Percentiles rank a stretch among this genome's conserved stretches.
Conservation (phyloP, 768 basidiomycete species). For the Psilocybe sp. region DNA sequence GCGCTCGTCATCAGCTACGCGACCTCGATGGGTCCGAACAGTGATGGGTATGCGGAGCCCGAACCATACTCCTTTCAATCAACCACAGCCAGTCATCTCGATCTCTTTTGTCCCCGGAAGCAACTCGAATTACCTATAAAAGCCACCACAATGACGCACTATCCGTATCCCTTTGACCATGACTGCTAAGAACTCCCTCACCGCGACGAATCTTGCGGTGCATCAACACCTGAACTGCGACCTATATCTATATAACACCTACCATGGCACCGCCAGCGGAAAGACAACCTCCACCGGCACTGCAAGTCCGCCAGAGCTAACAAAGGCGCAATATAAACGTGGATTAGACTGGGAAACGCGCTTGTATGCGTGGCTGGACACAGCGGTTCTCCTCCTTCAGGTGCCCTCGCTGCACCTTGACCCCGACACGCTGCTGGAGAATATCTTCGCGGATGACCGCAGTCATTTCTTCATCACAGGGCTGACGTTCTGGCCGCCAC, state of each 20-base stretch:
- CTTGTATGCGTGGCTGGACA: slow-evolving; percentile 41
- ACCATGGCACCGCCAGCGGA: slow-evolving; percentile 21
- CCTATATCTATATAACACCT: slow-evolving; percentile 42
- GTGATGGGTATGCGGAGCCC: too few relatives aligned
- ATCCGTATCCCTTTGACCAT: slow-evolving; percentile 10
- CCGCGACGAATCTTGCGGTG: slow-evolving; percentile 45
- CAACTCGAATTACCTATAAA: too few relatives aligned
- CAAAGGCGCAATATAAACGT: slow-evolving; percentile 37
- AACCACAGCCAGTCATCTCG: too few relatives aligned
- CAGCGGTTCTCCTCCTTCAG: slow-evolving; percentile 35
- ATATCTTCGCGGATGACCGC: slow-evolving; percentile 40
- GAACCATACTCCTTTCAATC: too few relatives aligned
- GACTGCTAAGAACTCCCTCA: slow-evolving; percentile 30
- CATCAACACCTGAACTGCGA: slow-evolving; percentile 47
- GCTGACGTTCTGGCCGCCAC: slow-evolving; percentile 40
- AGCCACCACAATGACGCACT: too few relatives aligned
- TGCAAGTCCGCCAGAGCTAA: slow-evolving; percentile 24
- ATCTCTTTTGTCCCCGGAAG: too few relatives aligned
- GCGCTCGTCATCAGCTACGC: too few relatives aligned
- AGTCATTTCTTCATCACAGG: slow-evolving; percentile 45
- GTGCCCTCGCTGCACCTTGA: slow-evolving; percentile 35
- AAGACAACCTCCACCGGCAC: slow-evolving; percentile 2
- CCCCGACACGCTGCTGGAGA: slow-evolving; percentile 32
- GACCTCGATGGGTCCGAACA: too few relatives aligned
- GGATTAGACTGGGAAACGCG: slow-evolving; percentile 44